phyloP scores from a whole-genome alignment of 352 stramenopile species.

The Phytophthora ramorum region DNA sequence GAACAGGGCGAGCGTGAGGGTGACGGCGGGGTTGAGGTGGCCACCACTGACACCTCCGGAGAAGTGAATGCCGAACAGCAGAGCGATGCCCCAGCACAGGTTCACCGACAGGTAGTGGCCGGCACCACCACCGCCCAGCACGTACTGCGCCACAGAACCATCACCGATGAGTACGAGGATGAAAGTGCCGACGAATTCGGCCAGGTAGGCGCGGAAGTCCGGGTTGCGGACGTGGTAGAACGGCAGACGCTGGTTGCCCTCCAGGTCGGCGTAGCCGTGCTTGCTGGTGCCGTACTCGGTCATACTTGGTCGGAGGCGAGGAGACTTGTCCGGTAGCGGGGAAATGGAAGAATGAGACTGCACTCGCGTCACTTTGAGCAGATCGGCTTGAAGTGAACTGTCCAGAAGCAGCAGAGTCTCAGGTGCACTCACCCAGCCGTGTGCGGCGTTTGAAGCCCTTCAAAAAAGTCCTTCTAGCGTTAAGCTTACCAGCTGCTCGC shows the following conservation, averaged over 20 bases:
- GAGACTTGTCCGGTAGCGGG: conserved; percentile 1
- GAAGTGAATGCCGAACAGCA: conserved; percentile 70
- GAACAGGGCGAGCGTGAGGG: conserved; percentile 58
- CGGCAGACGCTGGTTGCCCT: conserved; percentile 34
- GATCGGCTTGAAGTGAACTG: conserved; percentile 17
- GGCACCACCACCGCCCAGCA: conserved; percentile 48
- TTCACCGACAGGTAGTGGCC: conserved; percentile 63
- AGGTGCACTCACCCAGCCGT: background rate
- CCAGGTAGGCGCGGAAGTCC: conserved; percentile 60
- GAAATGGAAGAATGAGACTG: conserved; percentile 37
- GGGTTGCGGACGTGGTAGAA: conserved; percentile 43
- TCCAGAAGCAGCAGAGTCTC: conserved; percentile 1
- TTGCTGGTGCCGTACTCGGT: conserved; percentile 47
- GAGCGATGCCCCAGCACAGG: conserved; percentile 64
- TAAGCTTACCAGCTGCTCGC: conserved; percentile 12
- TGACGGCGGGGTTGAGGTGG: conserved; percentile 74
- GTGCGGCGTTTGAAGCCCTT: conserved; percentile 10
- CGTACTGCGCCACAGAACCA: conserved; percentile 65
- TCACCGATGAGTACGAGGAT: conserved; percentile 69
- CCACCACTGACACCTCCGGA: conserved; percentile 60
- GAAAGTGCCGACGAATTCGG: conserved; percentile 72
- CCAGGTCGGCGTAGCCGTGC: conserved; percentile 38
- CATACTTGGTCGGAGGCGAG: conserved; percentile 23
- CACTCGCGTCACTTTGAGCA: background rate
- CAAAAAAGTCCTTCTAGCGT: conserved; percentile 26